phyloP scores from a whole-genome alignment of 768 basidiomycete genomes.

The Kwoniella sp. region DNA sequence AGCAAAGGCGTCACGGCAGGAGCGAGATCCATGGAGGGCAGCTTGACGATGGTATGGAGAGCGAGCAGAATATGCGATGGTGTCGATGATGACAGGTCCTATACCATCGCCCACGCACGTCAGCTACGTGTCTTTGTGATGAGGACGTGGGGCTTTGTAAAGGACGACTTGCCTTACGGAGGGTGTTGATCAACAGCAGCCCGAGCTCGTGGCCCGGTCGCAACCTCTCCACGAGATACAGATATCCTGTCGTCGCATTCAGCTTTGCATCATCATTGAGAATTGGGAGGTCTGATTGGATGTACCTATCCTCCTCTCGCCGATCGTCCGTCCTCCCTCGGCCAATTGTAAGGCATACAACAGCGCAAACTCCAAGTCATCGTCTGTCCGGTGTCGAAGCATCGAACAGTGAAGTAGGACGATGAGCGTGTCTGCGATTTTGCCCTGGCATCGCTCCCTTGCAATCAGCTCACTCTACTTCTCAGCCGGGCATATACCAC shows the following conservation, averaged over 20 bases:
- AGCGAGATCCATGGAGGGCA: conserved; percentile 34
- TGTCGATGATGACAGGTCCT: conserved; percentile 38
- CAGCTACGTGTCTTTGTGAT: neutral
- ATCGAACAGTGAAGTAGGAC: conserved; percentile 38
- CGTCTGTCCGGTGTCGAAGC: conserved; percentile 18
- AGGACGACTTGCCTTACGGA: conserved; percentile 39
- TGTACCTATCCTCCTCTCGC: conserved; percentile 44
- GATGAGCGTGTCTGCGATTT: conserved; percentile 37
- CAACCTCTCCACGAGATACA: conserved; percentile 41
- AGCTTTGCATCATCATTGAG: too few species aligned
- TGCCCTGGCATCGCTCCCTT: conserved; percentile 17
- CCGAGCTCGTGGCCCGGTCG: conserved; percentile 38
- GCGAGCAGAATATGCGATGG: conserved; percentile 33
- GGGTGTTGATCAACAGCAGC: conserved; percentile 49
- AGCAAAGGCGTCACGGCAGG: conserved; percentile 44
- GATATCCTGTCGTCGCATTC: conserved; percentile 31
- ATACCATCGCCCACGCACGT: neutral
- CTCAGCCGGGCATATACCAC: too few species aligned
- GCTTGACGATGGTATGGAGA: conserved; percentile 32
- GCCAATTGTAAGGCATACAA: conserved; percentile 38
- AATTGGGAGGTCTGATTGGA: neutral
- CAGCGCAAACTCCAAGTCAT: conserved; percentile 29
- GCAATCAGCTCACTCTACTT: too few species aligned
- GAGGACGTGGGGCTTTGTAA: neutral
- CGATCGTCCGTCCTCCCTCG: conserved; percentile 29